Conservation (phyloP, 148 eudicot genomes). For the Rhododendron ferrugineum region DNA sequence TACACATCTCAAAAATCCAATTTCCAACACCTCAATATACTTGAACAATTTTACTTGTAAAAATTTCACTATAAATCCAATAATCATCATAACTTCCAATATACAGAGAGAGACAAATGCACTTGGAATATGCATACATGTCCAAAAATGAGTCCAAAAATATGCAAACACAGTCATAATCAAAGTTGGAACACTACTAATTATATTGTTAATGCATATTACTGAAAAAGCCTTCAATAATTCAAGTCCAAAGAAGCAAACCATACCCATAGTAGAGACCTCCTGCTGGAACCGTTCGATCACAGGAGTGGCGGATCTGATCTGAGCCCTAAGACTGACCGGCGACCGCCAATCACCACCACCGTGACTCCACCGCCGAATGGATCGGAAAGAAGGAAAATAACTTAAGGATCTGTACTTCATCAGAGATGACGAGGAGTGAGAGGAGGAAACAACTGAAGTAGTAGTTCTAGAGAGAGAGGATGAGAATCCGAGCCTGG, state of each 20-base stretch:
- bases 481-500: constrained; percentile 32
- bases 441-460: constrained; percentile 1
- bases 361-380: constrained; percentile 59
- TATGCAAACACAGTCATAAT: no score
- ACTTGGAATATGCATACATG: no score
- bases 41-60: background rate
- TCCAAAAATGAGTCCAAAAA: no score
- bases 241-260: background rate
- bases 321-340: constrained; percentile 49
- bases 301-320: constrained; percentile 43
- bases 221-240: background rate
- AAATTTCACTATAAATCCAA: background rate
- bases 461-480: constrained; percentile 18
- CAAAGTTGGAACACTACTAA: no score
- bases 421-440: constrained; percentile 23
- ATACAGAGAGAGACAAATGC: no score
- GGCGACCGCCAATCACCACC: constrained; percentile 49
- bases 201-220: no score
- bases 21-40: background rate
- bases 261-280: constrained; percentile 74
- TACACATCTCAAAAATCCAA: background rate
- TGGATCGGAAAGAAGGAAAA: constrained; percentile 37
- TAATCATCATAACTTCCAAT: no score
- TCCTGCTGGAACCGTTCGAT: constrained; percentile 56
- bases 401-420: constrained; percentile 26